Evolutionary conservation across 768 basidiomycete genomes (phyloP), one percentile per base, ranked within the genome.

Genomic region (Crucibulum laeve): DNA sequence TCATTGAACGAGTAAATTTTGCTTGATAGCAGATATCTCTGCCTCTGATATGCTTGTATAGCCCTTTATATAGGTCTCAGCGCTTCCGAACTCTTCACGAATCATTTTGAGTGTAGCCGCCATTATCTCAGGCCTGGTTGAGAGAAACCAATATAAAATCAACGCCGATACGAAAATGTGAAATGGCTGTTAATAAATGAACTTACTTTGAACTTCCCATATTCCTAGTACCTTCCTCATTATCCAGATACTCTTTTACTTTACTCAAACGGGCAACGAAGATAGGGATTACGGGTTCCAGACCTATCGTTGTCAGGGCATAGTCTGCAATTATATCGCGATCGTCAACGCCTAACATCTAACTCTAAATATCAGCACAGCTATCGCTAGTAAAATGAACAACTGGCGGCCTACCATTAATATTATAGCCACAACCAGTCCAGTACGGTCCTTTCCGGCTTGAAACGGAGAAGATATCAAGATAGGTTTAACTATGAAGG

Each of bases 361-460:
- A 40, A 8, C 28, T 10, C 25, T 18, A 15, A 28, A 43, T 11
- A 23, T 14, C 8, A 13, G 32, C 38, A 11, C 26, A 25, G 18
- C 32, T 22, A 24, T 23, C 19, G 14, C 25, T 13, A 30, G 28
- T 30, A 30, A 30, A 30, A 8, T 10, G n/a, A 30, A 30, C 28
- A 30, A n/a, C 28, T 10, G n/a, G n/a, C n/a, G 21, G 26, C 44
- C 33, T 35, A 68, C 67, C 56, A 62, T 50, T 28, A 68, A 52
- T 6, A 70, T 50, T 7, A 69, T 43, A 14, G 67, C 67, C 6
- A 60, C 56, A 43, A 69, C 60, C 8, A 70, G 42, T 3, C 68
- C 71, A 4, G 70, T 71, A 23, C 73, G 51, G 53, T 74, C 70
- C 47, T 74, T 73, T 1, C 73, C 73, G 17, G 60, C 69, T 72